Evolutionary conservation across 768 basidiomycete species (phyloP), one percentile per base, ranked within the genome.

Genomic region (Lyophyllum atratum): DNA sequence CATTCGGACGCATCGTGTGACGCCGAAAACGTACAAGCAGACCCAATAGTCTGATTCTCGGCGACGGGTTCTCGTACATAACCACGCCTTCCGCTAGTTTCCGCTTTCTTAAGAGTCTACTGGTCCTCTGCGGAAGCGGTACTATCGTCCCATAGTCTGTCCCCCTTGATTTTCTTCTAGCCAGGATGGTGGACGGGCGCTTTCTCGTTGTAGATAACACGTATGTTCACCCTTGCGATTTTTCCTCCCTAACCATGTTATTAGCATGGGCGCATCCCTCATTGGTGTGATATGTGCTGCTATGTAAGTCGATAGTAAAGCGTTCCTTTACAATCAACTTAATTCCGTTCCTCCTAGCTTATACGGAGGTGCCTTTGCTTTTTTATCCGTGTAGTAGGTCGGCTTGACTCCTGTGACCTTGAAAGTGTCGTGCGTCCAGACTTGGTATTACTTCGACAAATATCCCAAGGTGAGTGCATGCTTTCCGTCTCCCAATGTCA

Each of bases 381-480:
- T 33, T 19, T 15, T 10, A 19, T 19, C 39, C n/a, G 19, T 15
- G 22, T 31, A 44, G 33, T 49, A 4, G 15, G n/a, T 8, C 24
- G 10, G 28, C 7, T 26, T n/a, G 45, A 54, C 7, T 50, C 39
- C n/a, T 49, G 46, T 47, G 49, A 55, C 21, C 56, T 17, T 9
- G 37, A 28, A 28, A 85, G 83, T 85, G 9, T 82, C 83, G 2
- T 82, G 80, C 59, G 76, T 82, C 28, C 83, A 85, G 64, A 78
- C 82, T 0, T 80, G 78, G 76, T 83, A 79, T 64, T 85, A 83
- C 56, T 85, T 80, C 63, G 69, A 74, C 54, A 74, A 77, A 52
- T 84, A 83, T 55, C 65, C 62, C 9, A 74, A 74, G 62, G 79
- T 74, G 59, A 29, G 70, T 51, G 15, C 31, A 28, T 8, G 10